A percentile compares a stretch with the other conserved stretches of the same genome.
These are phyloP conservation scores for Xylariaceae sp. DNA, from an alignment of 2,329 filamentous ascomycete genomes.

Conservation along the genomic window DNA sequence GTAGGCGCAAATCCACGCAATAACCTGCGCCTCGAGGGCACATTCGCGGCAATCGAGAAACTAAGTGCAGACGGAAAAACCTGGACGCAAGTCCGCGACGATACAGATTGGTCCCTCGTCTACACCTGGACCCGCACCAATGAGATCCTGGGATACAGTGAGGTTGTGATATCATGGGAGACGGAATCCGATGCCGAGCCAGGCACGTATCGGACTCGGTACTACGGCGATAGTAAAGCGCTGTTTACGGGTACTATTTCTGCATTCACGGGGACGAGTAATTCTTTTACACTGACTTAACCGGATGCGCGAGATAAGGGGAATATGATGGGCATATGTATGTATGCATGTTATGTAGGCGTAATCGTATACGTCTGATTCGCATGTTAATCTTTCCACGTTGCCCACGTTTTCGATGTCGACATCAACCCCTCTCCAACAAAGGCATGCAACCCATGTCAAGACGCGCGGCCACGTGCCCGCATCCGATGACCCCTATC, in stretches of 20 bases:
- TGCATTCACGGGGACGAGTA: constrained; percentile 64
- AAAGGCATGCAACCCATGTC: background rate
- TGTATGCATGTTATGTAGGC: too few relatives aligned
- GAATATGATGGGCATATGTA: background rate
- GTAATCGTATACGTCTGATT: too few relatives aligned
- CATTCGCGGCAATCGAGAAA: constrained; percentile 71
- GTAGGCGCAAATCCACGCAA: constrained; percentile 87
- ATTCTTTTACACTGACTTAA: constrained; percentile 41
- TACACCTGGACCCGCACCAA: constrained; percentile 70
- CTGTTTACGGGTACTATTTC: constrained; percentile 54
- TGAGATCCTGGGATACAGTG: constrained; percentile 43
- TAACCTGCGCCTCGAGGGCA: constrained; percentile 71
- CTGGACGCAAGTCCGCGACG: constrained; percentile 66
- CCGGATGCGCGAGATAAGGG: background rate
- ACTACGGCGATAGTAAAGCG: constrained; percentile 78
- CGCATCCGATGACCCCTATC: too few relatives aligned
- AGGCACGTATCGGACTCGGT: constrained; percentile 73
- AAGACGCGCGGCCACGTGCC: constrained; percentile 3
- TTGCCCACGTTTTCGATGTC: background rate
- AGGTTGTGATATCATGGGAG: constrained; percentile 78
- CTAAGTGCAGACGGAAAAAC: constrained; percentile 36
- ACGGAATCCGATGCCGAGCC: constrained; percentile 53
- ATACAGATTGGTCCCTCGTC: constrained; percentile 77
- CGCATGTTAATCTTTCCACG: too few relatives aligned
- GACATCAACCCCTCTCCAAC: background rate